Conservation (phyloP, 371 early-diverging fungal genomes). For the Globomyces sp. region DNA sequence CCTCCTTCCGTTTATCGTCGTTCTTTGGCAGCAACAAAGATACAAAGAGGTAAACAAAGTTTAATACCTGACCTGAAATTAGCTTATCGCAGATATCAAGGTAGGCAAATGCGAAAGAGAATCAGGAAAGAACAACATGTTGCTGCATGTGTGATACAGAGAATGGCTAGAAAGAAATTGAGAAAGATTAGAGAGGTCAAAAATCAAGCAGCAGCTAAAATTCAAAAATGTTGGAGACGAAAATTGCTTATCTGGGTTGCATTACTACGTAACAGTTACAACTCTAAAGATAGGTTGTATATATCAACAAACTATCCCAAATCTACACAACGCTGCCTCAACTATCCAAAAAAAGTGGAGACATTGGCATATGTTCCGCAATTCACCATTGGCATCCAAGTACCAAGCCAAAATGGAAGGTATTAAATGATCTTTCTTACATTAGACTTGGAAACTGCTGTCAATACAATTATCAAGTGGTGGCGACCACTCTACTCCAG, state of each 20-base stretch:
- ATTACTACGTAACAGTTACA: constrained; percentile 37
- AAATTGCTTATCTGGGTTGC: constrained; percentile 46
- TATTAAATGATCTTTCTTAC: constrained; percentile 4
- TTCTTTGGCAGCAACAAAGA: constrained; percentile 46
- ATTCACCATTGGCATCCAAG: constrained; percentile 48
- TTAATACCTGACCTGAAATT: constrained; percentile 24
- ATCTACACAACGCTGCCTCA: constrained; percentile 45
- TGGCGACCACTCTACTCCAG: constrained; percentile 45
- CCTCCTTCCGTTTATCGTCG: constrained; percentile 53
- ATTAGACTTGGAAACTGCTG: constrained; percentile 34
- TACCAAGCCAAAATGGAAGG: constrained; percentile 48
- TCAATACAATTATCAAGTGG: constrained; percentile 44
- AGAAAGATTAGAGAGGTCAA: constrained; percentile 37
- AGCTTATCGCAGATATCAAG: constrained; percentile 45
- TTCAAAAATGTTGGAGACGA: constrained; percentile 50
- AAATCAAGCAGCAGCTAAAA: constrained; percentile 45
- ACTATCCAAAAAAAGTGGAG: constrained; percentile 49
- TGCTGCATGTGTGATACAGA: constrained; percentile 51
- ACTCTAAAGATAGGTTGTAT: constrained; percentile 30
- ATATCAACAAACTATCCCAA: constrained; percentile 47
- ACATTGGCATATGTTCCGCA: constrained; percentile 48
- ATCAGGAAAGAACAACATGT: constrained; percentile 40
- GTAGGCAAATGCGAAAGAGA: constrained; percentile 35
- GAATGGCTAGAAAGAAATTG: constrained; percentile 46
- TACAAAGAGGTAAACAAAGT: constrained; percentile 33